These are phyloP conservation scores for Fistulinella cinereoalba DNA, from an alignment of 1,284 basidiomycete species.

Conservation along the genomic window DNA sequence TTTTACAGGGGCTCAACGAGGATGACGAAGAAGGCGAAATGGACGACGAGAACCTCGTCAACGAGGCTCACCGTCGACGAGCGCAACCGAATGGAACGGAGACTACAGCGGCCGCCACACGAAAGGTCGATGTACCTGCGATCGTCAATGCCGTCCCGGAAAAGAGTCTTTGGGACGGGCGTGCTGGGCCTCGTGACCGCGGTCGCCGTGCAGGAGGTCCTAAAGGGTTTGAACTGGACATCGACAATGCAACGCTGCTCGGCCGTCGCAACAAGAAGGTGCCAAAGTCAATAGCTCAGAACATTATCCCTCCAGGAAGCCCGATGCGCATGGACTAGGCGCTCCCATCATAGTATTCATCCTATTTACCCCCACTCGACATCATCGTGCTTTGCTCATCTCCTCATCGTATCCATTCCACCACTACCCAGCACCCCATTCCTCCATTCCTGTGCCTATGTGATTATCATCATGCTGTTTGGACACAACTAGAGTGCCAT, in stretches of 20 bases:
- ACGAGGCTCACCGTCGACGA: conserved; percentile 48
- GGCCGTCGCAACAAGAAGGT: conserved; percentile 60
- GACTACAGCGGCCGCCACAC: conserved; percentile 33
- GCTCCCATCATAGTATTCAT: background rate
- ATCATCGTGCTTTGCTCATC: background rate
- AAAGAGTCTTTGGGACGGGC: conserved; percentile 52
- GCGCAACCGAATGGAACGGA: conserved; percentile 39
- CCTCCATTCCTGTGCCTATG: background rate
- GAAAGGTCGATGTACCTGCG: conserved; percentile 33
- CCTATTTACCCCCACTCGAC: background rate
- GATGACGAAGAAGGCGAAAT: conserved; percentile 67
- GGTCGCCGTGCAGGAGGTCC: conserved; percentile 35
- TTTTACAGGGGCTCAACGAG: conserved; percentile 87
- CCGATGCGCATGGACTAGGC: conserved; percentile 37
- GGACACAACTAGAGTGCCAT: conserved; percentile 1
- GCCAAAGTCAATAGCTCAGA: conserved; percentile 41
- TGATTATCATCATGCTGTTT: background rate
- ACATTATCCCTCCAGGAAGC: conserved; percentile 34
- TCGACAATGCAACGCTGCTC: conserved; percentile 81
- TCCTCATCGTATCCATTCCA: background rate
- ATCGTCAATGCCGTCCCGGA: conserved; percentile 23
- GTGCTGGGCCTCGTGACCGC: conserved; percentile 73
- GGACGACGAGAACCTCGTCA: conserved; percentile 47
- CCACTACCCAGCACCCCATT: background rate
- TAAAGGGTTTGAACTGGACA: conserved; percentile 73